Percentiles rank a stretch among this genome's conserved stretches.
These are phyloP conservation scores for Melaleuca alternifolia DNA, from an alignment of 345 rosid genomes.

Conservation along the genomic window DNA sequence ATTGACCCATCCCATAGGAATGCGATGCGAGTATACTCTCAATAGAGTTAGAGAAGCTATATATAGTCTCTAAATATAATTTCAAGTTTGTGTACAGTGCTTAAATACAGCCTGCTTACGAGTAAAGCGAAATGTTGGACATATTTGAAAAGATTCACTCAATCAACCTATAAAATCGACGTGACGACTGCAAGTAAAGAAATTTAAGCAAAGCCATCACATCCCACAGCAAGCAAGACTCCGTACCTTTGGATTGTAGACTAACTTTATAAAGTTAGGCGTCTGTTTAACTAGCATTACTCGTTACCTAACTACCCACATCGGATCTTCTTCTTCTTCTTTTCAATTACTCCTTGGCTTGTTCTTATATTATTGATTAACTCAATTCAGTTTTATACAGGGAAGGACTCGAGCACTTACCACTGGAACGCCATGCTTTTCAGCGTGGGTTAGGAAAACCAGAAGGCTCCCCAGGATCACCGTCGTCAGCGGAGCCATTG, in stretches of 20 bases:
- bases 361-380: neutral
- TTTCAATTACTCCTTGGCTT: neutral
- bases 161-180: neutral
- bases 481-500: constrained; percentile 81
- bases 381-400: neutral
- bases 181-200: neutral
- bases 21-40: too few relatives aligned
- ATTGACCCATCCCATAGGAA: too few relatives aligned
- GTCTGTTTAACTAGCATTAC: neutral
- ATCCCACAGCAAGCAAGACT: neutral
- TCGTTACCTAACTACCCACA: neutral
- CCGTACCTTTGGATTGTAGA: neutral
- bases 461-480: constrained; percentile 71
- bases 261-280: neutral
- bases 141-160: neutral
- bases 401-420: constrained; percentile 15
- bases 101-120: neutral
- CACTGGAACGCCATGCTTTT: constrained; percentile 70
- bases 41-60: too few relatives aligned
- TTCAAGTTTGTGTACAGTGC: neutral
- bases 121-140: neutral
- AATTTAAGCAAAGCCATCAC: neutral
- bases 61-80: neutral
- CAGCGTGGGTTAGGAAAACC: constrained; percentile 66
- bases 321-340: neutral